Evolutionary conservation across 345 rosid genomes (phyloP).

Genomic region (Citropsis articulata): DNA sequence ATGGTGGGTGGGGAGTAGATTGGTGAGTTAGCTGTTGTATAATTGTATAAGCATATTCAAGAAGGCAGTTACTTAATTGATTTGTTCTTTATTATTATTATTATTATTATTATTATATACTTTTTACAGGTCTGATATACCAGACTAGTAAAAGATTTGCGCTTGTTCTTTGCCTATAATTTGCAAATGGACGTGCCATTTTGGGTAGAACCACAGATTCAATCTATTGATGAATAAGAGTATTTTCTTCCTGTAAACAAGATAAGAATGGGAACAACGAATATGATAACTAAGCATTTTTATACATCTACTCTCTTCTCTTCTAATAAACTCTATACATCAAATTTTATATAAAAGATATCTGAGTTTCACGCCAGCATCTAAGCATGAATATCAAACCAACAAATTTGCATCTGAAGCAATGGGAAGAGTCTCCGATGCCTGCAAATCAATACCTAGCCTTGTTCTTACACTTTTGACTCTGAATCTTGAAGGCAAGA

Average conservation of each 20-base stretch:
- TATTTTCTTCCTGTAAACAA: not conserved
- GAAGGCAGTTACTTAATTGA: not conserved
- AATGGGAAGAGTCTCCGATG: not conserved
- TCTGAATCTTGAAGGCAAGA: constrained; percentile 34
- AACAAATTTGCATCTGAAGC: not conserved
- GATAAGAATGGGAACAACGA: not conserved
- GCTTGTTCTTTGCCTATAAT: not conserved
- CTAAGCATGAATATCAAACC: not conserved
- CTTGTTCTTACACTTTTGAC: constrained; percentile 39
- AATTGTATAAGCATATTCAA: not conserved
- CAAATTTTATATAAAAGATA: not conserved
- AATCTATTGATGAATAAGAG: not conserved
- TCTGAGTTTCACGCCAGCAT: not conserved
- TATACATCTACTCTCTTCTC: not conserved
- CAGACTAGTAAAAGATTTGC: not conserved
- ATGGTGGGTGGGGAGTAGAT: not conserved
- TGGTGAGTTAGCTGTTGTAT: not conserved
- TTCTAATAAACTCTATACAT: not conserved
- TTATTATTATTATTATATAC: too few species aligned
- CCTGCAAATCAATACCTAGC: constrained; percentile 25
- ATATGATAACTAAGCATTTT: not conserved
- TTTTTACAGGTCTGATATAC: too few species aligned
- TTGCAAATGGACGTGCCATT: not conserved
- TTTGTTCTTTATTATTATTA: not conserved
- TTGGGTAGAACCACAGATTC: not conserved